A percentile compares a stretch with the other conserved stretches of the same genome.
Conservation (phyloP, 2,329 filamentous ascomycete genomes). For the Stachybotrys chartarum region DNA sequence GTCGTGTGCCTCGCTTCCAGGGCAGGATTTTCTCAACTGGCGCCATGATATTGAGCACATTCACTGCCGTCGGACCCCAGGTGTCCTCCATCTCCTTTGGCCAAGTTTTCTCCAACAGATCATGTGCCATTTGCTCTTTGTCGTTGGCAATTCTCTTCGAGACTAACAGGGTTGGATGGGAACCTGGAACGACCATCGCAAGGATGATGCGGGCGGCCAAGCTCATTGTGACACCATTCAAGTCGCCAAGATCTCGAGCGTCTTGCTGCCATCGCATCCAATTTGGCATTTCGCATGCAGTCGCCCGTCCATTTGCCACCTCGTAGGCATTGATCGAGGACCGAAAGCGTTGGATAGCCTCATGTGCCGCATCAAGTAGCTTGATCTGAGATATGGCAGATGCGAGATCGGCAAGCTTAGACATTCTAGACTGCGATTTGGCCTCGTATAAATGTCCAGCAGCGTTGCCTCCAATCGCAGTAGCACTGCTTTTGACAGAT, state of each 20-base stretch:
- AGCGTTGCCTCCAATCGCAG: no score
- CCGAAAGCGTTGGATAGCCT: constrained; percentile 11
- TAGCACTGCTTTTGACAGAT: not conserved
- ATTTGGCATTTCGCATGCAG: constrained; percentile 11
- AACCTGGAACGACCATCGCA: constrained; percentile 17
- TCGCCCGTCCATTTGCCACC: constrained; percentile 7
- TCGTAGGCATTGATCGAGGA: constrained; percentile 15
- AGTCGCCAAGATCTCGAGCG: constrained; percentile 15
- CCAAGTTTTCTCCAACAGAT: constrained; percentile 19
- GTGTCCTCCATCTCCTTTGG: constrained; percentile 13
- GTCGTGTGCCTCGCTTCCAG: not conserved
- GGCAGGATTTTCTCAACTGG: not conserved
- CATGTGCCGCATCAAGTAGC: not conserved
- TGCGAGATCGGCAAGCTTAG: no score
- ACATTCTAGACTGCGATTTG: no score
- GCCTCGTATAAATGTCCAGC: not conserved
- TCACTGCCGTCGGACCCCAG: constrained; percentile 23
- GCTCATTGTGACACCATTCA: constrained; percentile 17
- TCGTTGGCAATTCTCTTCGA: constrained; percentile 8
- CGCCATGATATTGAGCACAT: constrained; percentile 17
- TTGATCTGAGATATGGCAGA: no score
- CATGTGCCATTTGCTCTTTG: constrained; percentile 23
- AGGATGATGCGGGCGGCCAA: constrained; percentile 16
- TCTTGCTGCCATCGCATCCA: constrained; percentile 26
- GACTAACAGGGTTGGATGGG: not conserved